Percentiles rank a stretch among this genome's conserved stretches.
phyloP scores from a whole-genome alignment of 2,329 filamentous ascomycete genomes.

The Diaporthe citri region DNA sequence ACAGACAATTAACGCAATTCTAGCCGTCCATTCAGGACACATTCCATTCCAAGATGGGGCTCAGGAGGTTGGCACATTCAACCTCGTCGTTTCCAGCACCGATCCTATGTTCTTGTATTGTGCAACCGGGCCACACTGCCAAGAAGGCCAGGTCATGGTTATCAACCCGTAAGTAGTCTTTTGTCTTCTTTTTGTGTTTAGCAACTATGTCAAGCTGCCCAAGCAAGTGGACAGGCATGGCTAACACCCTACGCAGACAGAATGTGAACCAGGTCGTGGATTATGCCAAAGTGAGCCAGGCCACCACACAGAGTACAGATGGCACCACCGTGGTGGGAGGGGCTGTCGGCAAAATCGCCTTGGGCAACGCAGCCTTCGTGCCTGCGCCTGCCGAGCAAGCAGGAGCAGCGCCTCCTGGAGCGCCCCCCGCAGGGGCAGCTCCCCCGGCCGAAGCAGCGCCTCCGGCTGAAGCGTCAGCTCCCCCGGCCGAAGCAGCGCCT shows the following conservation, averaged over 20 bases:
- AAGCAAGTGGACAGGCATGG: not conserved
- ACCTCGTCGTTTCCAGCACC: constrained; percentile 58
- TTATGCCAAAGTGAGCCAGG: constrained; percentile 27
- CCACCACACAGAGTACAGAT: constrained; percentile 13
- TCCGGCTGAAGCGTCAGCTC: not conserved
- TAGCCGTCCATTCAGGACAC: constrained; percentile 56
- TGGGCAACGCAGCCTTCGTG: constrained; percentile 16
- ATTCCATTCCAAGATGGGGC: constrained; percentile 54
- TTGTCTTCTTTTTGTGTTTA: not conserved
- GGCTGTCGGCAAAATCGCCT: constrained; percentile 4
- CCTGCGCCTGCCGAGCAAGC: constrained; percentile 2
- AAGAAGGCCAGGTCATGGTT: constrained; percentile 63
- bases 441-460: not conserved
- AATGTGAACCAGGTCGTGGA: constrained; percentile 30
- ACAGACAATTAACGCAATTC: not conserved
- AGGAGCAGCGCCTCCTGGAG: constrained; percentile 8
- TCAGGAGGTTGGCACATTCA: constrained; percentile 58
- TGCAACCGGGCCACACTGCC: constrained; percentile 61
- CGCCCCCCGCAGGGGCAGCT: no score
- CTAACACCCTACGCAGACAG: constrained; percentile 1
- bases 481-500: not conserved
- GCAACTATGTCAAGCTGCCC: no score
- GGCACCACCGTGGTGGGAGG: constrained; percentile 8
- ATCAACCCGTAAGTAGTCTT: constrained; percentile 53
- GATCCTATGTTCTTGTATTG: constrained; percentile 65